phyloP scores from a whole-genome alignment of 2,329 filamentous ascomycete species.

The Fusarium heterosporum region DNA sequence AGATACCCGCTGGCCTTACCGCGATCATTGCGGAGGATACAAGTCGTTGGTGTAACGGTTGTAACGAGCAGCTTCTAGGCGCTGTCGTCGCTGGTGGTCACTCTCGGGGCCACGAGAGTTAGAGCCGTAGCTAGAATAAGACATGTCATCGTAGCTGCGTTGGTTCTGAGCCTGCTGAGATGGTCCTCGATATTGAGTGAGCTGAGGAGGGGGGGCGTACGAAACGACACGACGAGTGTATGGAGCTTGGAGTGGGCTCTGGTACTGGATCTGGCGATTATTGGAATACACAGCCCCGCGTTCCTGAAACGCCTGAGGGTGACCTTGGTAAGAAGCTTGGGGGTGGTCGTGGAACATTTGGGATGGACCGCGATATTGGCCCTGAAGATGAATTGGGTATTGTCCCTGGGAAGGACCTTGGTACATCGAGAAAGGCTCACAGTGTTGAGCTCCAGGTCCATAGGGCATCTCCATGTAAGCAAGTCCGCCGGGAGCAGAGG shows the following conservation, averaged over 20 bases:
- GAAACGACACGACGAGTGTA: constrained; percentile 2
- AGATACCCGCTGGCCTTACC: neutral
- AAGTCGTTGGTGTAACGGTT: constrained; percentile 6
- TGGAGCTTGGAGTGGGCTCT: neutral
- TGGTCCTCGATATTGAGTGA: neutral
- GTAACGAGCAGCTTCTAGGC: constrained; percentile 13
- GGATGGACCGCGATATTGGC: neutral
- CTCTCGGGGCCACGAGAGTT: neutral
- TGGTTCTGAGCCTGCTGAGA: neutral
- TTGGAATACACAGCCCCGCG: neutral
- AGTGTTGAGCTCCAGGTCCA: neutral
- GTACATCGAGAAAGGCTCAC: neutral
- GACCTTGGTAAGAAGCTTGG: neutral
- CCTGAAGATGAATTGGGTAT: neutral
- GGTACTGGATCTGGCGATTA: neutral
- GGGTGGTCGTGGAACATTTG: neutral
- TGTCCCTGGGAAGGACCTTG: neutral
- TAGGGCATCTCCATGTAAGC: constrained; percentile 7
- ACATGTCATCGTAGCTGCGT: neutral
- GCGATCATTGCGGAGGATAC: neutral
- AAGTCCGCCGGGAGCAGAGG: neutral
- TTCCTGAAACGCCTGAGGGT: neutral
- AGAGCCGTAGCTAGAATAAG: neutral
- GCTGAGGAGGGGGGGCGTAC: constrained; percentile 10
- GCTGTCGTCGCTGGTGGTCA: constrained; percentile 11